Evolutionary conservation across 345 rosid genomes (phyloP).

Genomic region (Eucalyptus erythrocorys): DNA sequence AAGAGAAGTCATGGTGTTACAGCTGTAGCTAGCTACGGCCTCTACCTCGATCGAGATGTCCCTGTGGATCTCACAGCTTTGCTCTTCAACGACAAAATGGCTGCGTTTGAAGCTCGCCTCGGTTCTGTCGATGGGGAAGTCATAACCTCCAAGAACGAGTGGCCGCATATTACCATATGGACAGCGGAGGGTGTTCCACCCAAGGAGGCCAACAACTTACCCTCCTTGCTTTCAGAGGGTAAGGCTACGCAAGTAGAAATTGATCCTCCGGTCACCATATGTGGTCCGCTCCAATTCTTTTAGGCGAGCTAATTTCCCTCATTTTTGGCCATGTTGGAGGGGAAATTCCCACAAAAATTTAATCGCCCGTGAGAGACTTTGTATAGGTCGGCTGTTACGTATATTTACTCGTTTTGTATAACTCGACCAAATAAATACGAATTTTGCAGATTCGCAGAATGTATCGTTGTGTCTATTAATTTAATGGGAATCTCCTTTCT

Average conservation of each 20-base stretch:
- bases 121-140: constrained; percentile 65
- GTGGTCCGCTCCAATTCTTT: constrained; percentile 64
- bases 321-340: neutral
- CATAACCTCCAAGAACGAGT: constrained; percentile 50
- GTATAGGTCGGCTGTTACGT: neutral
- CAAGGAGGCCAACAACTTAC: constrained; percentile 69
- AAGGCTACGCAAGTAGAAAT: constrained; percentile 59
- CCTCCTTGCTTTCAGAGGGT: constrained; percentile 49
- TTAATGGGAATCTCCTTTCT: neutral
- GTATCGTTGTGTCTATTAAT: neutral
- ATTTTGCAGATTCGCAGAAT: neutral
- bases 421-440: neutral
- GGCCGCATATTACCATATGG: constrained; percentile 94
- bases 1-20: constrained; percentile 86
- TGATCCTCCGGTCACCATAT: constrained; percentile 47
- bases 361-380: neutral
- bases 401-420: neutral
- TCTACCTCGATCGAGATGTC: constrained; percentile 31
- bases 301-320: constrained; percentile 3
- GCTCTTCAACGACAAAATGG: constrained; percentile 60
- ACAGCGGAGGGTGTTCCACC: constrained; percentile 58
- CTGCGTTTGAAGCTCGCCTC: constrained; percentile 59
- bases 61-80: constrained; percentile 65
- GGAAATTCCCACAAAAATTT: neutral
- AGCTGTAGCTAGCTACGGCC: constrained; percentile 60